Percentiles rank a stretch among this genome's conserved stretches.
These are phyloP conservation scores for Trichoderma erinaceum DNA, from an alignment of 495 filamentous ascomycete genomes.

Conservation along the genomic window DNA sequence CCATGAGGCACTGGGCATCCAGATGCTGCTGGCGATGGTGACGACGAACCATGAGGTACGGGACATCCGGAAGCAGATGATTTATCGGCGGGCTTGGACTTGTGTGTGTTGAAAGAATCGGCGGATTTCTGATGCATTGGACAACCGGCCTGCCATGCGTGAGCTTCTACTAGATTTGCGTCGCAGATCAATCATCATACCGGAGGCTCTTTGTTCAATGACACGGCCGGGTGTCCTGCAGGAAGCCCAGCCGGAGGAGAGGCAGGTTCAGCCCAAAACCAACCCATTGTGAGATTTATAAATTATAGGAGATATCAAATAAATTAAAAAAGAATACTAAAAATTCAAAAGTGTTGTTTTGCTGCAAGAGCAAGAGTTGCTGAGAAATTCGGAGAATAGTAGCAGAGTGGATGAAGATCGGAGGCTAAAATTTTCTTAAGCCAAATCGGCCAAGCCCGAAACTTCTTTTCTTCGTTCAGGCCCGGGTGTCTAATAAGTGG, in stretches of 20 bases:
- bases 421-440: background rate
- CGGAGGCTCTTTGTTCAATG: conserved; percentile 38
- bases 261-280: conserved; percentile 90
- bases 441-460: background rate
- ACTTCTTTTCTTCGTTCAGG: background rate
- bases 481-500: background rate
- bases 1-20: conserved; percentile 49
- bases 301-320: background rate
- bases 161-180: conserved; percentile 17
- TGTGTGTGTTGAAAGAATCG: conserved; percentile 34
- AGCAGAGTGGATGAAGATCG: background rate
- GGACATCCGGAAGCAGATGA: conserved; percentile 35
- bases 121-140: conserved; percentile 74
- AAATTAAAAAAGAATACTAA: background rate
- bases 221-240: conserved; percentile 8
- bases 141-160: conserved; percentile 64
- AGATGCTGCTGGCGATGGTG: conserved; percentile 33
- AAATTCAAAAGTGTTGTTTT: background rate
- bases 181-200: conserved; percentile 42
- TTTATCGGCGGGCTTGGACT: conserved; percentile 26
- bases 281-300: conserved; percentile 61
- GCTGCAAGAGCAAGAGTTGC: background rate
- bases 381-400: background rate
- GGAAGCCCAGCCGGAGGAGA: conserved; percentile 33
- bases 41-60: conserved; percentile 43